Conservation (phyloP, 306 rosid genomes). For the Vicia villosa region DNA sequence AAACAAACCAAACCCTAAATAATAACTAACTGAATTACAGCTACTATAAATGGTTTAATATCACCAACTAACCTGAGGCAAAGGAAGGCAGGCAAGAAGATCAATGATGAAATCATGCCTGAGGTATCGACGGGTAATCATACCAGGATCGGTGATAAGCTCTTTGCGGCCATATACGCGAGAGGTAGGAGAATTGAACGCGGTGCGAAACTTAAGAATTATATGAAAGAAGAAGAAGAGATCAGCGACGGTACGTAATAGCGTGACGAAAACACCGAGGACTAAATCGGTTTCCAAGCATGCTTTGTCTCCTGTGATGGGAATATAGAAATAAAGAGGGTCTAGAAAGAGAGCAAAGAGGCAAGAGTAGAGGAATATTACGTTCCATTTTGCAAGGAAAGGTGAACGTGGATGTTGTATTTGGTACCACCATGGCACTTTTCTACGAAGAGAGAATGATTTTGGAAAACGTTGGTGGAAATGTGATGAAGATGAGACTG, state of each 20-base stretch:
- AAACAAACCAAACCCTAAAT: too few relatives aligned
- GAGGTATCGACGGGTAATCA: slow-evolving; percentile 64
- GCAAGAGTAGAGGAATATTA: slow-evolving; percentile 55
- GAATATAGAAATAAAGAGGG: slow-evolving; percentile 79
- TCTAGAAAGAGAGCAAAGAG: slow-evolving; percentile 75
- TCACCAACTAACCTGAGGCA: slow-evolving; percentile 64
- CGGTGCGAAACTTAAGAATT: slow-evolving; percentile 71
- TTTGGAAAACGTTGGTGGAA: slow-evolving; percentile 42
- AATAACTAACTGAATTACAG: too few relatives aligned
- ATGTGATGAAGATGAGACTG: slow-evolving; percentile 41
- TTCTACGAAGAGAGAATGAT: slow-evolving; percentile 52
- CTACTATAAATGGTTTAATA: too few relatives aligned
- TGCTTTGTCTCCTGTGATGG: slow-evolving; percentile 54
- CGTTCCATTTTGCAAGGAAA: slow-evolving; percentile 62
- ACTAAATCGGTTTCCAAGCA: slow-evolving; percentile 58
- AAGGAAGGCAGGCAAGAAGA: slow-evolving; percentile 75
- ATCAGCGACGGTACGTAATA: slow-evolving; percentile 66
- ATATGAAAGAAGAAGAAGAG: slow-evolving; percentile 68
- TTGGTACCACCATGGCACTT: slow-evolving; percentile 79
- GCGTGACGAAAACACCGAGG: slow-evolving; percentile 65
- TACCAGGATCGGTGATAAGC: slow-evolving; percentile 59
- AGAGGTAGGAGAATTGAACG: slow-evolving; percentile 53
- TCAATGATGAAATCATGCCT: slow-evolving; percentile 62
- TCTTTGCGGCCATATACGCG: slow-evolving; percentile 67
- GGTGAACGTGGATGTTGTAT: slow-evolving; percentile 66